Evolutionary conservation across 1,284 basidiomycete species (phyloP).

Genomic region (Athelia psychrophila): DNA sequence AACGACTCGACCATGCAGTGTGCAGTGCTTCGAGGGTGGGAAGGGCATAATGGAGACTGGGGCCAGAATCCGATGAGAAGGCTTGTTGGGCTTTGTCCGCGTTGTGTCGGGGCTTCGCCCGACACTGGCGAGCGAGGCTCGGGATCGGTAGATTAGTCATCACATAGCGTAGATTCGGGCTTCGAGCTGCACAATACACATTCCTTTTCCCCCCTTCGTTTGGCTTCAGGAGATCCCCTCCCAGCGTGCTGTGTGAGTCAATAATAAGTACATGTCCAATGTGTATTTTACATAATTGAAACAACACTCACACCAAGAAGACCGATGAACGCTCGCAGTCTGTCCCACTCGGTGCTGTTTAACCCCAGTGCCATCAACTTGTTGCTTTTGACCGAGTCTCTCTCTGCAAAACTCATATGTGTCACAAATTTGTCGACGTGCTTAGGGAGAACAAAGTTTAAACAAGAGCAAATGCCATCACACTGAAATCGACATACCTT

Average conservation of each 20-base stretch:
- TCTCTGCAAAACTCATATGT: background rate
- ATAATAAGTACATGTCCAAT: background rate
- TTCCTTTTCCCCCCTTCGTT: too few relatives aligned
- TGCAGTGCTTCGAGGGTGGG: conserved; percentile 24
- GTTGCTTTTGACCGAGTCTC: background rate
- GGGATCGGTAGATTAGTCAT: too few relatives aligned
- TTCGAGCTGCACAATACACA: too few relatives aligned
- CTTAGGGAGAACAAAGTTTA: background rate
- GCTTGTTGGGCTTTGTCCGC: conserved; percentile 22
- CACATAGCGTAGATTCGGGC: too few relatives aligned
- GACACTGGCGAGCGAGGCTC: too few relatives aligned
- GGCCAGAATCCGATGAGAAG: conserved; percentile 15
- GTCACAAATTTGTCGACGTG: background rate
- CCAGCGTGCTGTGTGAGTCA: too few relatives aligned
- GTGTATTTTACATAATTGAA: background rate
- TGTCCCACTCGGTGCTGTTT: background rate
- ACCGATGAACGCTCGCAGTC: background rate
- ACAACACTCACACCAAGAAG: background rate
- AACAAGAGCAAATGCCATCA: background rate
- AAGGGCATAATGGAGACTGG: conserved; percentile 16
- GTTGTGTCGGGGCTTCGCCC: too few relatives aligned
- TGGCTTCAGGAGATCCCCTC: too few relatives aligned
- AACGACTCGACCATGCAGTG: conserved; percentile 17
- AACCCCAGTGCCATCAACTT: background rate
- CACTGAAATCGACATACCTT: conserved; percentile 1